These are phyloP conservation scores for Apostasia ramifera DNA, from an alignment of 106 monocot genomes.

Conservation along the genomic window DNA sequence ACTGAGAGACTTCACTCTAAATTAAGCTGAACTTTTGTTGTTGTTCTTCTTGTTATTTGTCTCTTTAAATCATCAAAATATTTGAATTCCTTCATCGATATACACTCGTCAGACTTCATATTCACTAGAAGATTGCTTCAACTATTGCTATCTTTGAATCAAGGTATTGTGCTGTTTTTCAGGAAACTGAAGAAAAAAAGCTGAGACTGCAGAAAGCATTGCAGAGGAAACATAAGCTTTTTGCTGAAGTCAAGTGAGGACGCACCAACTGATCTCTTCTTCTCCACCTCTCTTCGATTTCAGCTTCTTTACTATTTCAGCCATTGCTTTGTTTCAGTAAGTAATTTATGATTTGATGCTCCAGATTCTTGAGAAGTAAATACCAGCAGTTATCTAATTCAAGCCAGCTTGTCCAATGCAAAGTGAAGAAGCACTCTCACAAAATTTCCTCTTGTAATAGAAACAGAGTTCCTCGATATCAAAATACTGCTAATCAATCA, in stretches of 20 bases:
- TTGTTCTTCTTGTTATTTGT: too few species aligned
- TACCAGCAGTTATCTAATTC: slow-evolving; percentile 21
- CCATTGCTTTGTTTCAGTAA: not conserved
- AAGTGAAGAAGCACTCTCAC: slow-evolving; percentile 6
- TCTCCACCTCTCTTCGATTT: not conserved
- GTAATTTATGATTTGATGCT: not conserved
- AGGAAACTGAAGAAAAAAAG: slow-evolving; percentile 3
- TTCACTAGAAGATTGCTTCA: not conserved
- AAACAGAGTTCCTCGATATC: not conserved
- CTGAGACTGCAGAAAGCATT: not conserved
- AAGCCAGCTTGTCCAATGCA: slow-evolving; percentile 3
- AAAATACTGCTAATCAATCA: too few species aligned
- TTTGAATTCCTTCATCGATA: too few species aligned
- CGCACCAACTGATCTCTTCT: not conserved
- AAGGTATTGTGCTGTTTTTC: not conserved
- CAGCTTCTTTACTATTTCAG: not conserved
- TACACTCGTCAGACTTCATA: too few species aligned
- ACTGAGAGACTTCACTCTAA: not conserved
- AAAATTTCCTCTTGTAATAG: not conserved
- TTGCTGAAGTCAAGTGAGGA: slow-evolving; percentile 3
- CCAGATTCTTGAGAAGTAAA: slow-evolving; percentile 38
- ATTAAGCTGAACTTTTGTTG: not conserved
- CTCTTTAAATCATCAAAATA: too few species aligned
- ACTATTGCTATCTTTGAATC: not conserved
- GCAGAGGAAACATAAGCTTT: slow-evolving; percentile 1